phyloP scores from a whole-genome alignment of 2,329 filamentous ascomycete species.

The Chaetomium sp. region DNA sequence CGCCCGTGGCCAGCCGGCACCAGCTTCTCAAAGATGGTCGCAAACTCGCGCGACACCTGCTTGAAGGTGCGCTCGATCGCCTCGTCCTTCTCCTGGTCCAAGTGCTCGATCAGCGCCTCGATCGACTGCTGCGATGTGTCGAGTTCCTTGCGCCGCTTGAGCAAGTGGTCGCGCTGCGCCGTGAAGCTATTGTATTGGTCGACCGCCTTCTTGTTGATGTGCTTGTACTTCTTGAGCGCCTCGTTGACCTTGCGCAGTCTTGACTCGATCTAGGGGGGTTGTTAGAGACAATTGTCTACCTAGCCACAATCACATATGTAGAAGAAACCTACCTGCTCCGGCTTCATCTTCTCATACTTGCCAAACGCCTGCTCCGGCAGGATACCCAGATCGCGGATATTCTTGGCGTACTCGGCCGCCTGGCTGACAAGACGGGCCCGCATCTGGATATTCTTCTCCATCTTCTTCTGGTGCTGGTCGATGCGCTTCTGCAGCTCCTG shows the following conservation, averaged over 20 bases:
- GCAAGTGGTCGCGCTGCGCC: constrained; percentile 78
- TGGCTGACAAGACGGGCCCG: constrained; percentile 73
- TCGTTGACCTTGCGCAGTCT: constrained; percentile 88
- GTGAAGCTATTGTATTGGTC: constrained; percentile 99
- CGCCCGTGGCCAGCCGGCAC: constrained; percentile 89
- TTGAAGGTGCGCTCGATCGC: constrained; percentile 98
- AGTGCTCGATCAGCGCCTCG: constrained; percentile 81
- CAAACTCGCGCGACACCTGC: constrained; percentile 90
- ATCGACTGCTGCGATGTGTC: constrained; percentile 83
- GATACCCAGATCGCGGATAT: constrained; percentile 88
- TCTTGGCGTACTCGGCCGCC: constrained; percentile 73
- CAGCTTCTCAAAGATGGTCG: constrained; percentile 86
- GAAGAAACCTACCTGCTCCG: constrained; percentile 56
- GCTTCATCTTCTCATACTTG: constrained; percentile 78
- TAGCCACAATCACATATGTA: neutral
- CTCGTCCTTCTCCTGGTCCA: constrained; percentile 94
- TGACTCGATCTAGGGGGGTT: constrained; percentile 42
- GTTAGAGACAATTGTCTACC: constrained; percentile 17
- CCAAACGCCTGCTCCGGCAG: constrained; percentile 90
- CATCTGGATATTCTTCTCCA: constrained; percentile 88
- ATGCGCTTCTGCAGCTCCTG: constrained; percentile 81
- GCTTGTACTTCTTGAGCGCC: constrained; percentile 88
- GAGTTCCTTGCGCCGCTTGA: constrained; percentile 77
- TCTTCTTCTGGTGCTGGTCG: constrained; percentile 62
- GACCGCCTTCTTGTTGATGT: constrained; percentile 99